phyloP scores from a whole-genome alignment of 495 filamentous ascomycete genomes.

The Thozetella sp. region DNA sequence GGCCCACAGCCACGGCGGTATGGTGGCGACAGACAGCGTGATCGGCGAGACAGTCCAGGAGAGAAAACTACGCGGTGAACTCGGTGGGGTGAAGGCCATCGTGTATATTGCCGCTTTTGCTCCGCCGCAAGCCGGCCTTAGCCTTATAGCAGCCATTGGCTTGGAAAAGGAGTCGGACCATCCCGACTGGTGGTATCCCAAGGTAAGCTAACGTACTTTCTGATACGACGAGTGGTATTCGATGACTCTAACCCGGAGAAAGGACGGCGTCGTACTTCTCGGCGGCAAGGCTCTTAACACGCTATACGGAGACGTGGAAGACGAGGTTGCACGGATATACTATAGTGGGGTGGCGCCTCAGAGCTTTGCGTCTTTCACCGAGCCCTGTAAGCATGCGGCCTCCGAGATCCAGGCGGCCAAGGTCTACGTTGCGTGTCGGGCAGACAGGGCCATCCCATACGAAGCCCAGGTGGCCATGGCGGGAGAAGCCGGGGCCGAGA shows the following conservation, averaged over 20 bases:
- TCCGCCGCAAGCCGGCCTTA: neutral
- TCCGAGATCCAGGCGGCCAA: neutral
- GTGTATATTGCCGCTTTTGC: constrained; percentile 1
- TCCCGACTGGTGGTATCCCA: neutral
- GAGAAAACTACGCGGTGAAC: neutral
- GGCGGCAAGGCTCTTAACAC: neutral
- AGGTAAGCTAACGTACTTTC: neutral
- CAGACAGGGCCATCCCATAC: neutral
- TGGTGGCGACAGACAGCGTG: neutral
- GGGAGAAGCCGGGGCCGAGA: neutral
- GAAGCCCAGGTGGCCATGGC: neutral
- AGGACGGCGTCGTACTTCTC: neutral
- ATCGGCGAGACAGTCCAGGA: neutral
- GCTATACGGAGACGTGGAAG: neutral
- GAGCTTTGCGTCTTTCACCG: neutral
- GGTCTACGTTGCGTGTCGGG: neutral
- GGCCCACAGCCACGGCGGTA: neutral
- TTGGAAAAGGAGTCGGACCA: neutral
- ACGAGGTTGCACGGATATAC: neutral
- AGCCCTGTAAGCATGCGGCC: neutral
- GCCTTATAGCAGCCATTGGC: neutral
- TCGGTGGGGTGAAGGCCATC: neutral
- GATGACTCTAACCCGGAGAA: neutral
- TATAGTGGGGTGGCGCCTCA: neutral
- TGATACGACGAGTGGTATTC: neutral